Percentiles rank a stretch among this genome's conserved stretches.
phyloP scores from a whole-genome alignment of 2,329 filamentous ascomycete species.

The Epichloe uncinata region DNA sequence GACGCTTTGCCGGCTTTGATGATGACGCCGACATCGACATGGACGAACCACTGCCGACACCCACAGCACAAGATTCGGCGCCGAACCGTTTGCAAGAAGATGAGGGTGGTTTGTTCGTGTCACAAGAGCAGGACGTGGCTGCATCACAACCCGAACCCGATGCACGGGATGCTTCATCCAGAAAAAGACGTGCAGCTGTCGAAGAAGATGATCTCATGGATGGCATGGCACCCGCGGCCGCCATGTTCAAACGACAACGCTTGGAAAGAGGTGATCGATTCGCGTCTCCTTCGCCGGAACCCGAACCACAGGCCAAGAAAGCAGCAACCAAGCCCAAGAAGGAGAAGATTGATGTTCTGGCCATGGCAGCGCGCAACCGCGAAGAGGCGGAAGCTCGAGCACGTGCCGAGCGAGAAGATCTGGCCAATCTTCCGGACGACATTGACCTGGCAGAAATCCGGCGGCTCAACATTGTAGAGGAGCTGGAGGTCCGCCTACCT shows the following conservation, averaged over 20 bases:
- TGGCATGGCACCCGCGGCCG: slow-evolving; percentile 60
- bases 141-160: slow-evolving; percentile 11
- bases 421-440: slow-evolving; percentile 41
- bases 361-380: slow-evolving; percentile 46
- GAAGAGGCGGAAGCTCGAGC: slow-evolving; percentile 54
- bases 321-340: slow-evolving; percentile 29
- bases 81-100: slow-evolving; percentile 12
- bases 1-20: slow-evolving; percentile 62
- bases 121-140: slow-evolving; percentile 28
- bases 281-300: slow-evolving; percentile 15
- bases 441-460: slow-evolving; percentile 63
- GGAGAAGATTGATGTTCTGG: slow-evolving; percentile 55
- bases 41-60: slow-evolving; percentile 10
- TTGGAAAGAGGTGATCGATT: slow-evolving; percentile 44
- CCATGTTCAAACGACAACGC: slow-evolving; percentile 66
- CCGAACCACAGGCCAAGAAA: slow-evolving; percentile 9
- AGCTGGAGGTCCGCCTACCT: slow-evolving; percentile 49
- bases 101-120: slow-evolving; percentile 41
- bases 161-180: slow-evolving; percentile 16
- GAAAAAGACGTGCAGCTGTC: slow-evolving; percentile 33
- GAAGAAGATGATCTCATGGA: slow-evolving; percentile 51
- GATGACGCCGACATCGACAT: slow-evolving; percentile 28
- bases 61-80: background rate
- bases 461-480: slow-evolving; percentile 62
- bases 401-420: slow-evolving; percentile 38